A percentile compares a stretch with the other conserved stretches of the same genome.
Evolutionary conservation across 768 basidiomycete species (phyloP).

Genomic region (Collybia nuda): DNA sequence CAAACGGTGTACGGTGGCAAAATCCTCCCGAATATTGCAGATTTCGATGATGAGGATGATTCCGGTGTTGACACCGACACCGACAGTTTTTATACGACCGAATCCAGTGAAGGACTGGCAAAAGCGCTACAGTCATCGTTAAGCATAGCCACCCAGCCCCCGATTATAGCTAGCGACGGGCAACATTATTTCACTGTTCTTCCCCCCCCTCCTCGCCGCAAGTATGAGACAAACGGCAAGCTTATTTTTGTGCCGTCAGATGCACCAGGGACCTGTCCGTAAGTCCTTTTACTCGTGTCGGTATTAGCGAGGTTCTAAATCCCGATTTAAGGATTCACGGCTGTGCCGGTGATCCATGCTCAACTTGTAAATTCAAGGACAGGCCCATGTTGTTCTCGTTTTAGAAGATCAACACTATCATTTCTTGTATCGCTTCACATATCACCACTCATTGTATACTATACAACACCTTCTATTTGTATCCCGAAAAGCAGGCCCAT

Average conservation of each 20-base stretch:
- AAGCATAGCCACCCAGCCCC: not conserved
- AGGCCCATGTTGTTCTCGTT: conserved; percentile 1
- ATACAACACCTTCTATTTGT: too few relatives aligned
- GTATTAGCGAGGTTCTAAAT: not conserved
- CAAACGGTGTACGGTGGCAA: not conserved
- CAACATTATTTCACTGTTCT: conserved; percentile 9
- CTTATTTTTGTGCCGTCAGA: conserved; percentile 15
- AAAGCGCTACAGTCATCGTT: not conserved
- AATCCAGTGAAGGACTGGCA: conserved; percentile 1
- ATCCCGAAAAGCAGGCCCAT: too few relatives aligned
- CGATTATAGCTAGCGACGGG: not conserved
- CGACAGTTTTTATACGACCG: conserved; percentile 12
- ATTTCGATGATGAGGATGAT: conserved; percentile 5
- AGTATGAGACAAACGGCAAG: conserved; percentile 15
- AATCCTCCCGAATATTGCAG: conserved; percentile 14
- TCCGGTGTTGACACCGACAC: conserved; percentile 6
- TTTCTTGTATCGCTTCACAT: too few relatives aligned
- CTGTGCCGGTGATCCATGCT: not conserved
- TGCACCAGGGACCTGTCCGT: conserved; percentile 17
- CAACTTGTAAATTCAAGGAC: not conserved
- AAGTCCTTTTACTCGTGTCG: conserved; percentile 1
- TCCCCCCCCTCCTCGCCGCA: conserved; percentile 12
- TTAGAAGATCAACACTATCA: not conserved
- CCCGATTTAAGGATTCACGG: not conserved
- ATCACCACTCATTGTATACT: too few relatives aligned